A percentile compares a stretch with the other conserved stretches of the same genome.
These are phyloP conservation scores for Aspergillus udagawae DNA, from an alignment of 2,329 filamentous ascomycete species.

Conservation along the genomic window DNA sequence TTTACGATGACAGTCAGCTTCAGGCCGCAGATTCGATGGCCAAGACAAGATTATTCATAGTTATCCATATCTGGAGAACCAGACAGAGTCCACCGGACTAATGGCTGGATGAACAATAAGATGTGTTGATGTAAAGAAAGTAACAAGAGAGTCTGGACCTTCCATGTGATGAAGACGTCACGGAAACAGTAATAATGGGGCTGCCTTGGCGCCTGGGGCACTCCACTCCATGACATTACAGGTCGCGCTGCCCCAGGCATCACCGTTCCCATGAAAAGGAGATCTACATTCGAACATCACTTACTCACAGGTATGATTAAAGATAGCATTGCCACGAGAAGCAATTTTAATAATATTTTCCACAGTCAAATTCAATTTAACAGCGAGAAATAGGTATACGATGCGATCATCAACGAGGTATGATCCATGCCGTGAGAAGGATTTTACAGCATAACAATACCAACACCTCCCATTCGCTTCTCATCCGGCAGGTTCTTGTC, in stretches of 20 bases:
- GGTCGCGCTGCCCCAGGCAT: background rate
- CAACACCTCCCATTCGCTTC: conserved; percentile 76
- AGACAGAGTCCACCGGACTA: background rate
- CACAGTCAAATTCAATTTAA: background rate
- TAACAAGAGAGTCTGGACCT: background rate
- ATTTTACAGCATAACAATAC: conserved; percentile 72
- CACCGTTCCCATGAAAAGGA: background rate
- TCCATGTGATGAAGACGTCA: conserved; percentile 12
- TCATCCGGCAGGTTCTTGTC: conserved; percentile 72
- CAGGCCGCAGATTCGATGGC: background rate
- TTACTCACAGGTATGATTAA: background rate
- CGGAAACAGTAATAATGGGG: conserved; percentile 7
- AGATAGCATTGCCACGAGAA: background rate
- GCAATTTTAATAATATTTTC: background rate
- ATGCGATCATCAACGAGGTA: background rate
- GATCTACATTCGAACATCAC: background rate
- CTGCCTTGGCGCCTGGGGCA: conserved; percentile 16
- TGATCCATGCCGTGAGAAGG: background rate
- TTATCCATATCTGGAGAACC: background rate
- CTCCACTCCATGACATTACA: background rate
- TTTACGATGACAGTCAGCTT: background rate
- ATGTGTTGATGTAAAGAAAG: background rate
- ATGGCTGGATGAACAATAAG: background rate
- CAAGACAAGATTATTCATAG: background rate
- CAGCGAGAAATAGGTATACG: background rate